Evolutionary conservation across 2,329 filamentous ascomycete genomes (phyloP).

Genomic region (Lachnellula cervina): DNA sequence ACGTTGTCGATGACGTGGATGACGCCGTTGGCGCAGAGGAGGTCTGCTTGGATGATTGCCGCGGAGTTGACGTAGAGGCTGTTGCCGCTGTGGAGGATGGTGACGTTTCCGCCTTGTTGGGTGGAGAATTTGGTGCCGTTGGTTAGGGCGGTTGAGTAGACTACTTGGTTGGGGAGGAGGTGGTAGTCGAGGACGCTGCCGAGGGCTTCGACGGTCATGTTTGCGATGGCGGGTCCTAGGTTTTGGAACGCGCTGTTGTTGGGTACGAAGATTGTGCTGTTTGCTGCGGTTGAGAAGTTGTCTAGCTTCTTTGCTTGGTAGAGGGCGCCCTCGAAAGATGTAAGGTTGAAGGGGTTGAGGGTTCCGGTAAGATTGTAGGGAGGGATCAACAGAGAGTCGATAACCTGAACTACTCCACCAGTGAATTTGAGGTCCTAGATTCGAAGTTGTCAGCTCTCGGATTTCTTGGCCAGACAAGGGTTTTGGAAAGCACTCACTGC

Average conservation of each 20-base stretch:
- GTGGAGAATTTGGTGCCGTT: slow-evolving; percentile 29
- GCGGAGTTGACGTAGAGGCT: slow-evolving; percentile 37
- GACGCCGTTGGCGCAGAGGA: slow-evolving; percentile 33
- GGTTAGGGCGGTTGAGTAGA: slow-evolving; percentile 31
- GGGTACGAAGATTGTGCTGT: slow-evolving; percentile 47
- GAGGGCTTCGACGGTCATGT: slow-evolving; percentile 28
- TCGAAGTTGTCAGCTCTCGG: slow-evolving; percentile 1
- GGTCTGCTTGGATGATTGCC: slow-evolving; percentile 33
- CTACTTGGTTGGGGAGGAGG: slow-evolving; percentile 26
- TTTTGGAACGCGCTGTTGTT: slow-evolving; percentile 33
- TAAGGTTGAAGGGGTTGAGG: slow-evolving; percentile 35
- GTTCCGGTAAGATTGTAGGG: slow-evolving; percentile 38
- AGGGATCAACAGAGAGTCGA: slow-evolving; percentile 48
- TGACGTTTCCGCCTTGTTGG: slow-evolving; percentile 30
- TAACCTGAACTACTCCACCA: slow-evolving; percentile 47
- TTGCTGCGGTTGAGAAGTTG: slow-evolving; percentile 36
- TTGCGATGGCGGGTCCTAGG: slow-evolving; percentile 32
- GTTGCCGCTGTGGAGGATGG: slow-evolving; percentile 33
- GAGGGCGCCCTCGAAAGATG: slow-evolving; percentile 34
- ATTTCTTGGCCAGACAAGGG: neutral
- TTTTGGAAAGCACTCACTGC: slow-evolving; percentile 17
- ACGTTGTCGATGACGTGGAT: slow-evolving; percentile 37
- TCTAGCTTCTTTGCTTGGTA: slow-evolving; percentile 29
- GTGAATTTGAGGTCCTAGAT: slow-evolving; percentile 42
- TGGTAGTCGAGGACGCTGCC: slow-evolving; percentile 34